phyloP scores from a whole-genome alignment of 306 rosid species.

The Gynostemma pentaphyllum region DNA sequence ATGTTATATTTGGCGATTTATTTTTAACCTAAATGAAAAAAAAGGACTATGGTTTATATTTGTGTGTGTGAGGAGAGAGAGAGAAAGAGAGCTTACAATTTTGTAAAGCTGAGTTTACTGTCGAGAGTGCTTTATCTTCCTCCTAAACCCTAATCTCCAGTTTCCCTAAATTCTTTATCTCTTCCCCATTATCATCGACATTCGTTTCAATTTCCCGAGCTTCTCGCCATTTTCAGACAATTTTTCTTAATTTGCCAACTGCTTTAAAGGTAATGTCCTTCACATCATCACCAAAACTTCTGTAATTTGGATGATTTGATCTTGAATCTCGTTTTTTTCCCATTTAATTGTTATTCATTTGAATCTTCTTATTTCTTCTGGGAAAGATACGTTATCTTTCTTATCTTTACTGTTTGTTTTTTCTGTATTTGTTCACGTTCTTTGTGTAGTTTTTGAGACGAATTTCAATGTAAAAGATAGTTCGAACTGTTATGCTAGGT shows the following conservation, averaged over 20 bases:
- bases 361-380: not conserved
- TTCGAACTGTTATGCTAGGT: too few relatives aligned
- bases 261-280: not conserved
- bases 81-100: not conserved
- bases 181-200: not conserved
- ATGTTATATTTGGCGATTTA: too few relatives aligned
- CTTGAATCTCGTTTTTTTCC: not conserved
- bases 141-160: slow-evolving; percentile 4
- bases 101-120: not conserved
- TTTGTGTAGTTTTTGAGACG: not conserved
- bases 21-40: too few relatives aligned
- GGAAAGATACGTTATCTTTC: not conserved
- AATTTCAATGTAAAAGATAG: not conserved
- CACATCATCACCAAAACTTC: not conserved
- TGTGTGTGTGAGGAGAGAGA: too few relatives aligned
- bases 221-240: not conserved
- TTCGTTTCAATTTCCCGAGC: not conserved
- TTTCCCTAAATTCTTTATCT: not conserved
- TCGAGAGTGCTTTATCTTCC: not conserved
- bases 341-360: not conserved
- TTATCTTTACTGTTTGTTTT: not conserved
- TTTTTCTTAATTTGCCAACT: not conserved
- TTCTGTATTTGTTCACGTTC: not conserved
- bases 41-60: too few relatives aligned
- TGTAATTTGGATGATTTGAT: not conserved